These are phyloP conservation scores for Macaranga tanarius DNA, from an alignment of 441 rosid genomes.

Conservation along the genomic window DNA sequence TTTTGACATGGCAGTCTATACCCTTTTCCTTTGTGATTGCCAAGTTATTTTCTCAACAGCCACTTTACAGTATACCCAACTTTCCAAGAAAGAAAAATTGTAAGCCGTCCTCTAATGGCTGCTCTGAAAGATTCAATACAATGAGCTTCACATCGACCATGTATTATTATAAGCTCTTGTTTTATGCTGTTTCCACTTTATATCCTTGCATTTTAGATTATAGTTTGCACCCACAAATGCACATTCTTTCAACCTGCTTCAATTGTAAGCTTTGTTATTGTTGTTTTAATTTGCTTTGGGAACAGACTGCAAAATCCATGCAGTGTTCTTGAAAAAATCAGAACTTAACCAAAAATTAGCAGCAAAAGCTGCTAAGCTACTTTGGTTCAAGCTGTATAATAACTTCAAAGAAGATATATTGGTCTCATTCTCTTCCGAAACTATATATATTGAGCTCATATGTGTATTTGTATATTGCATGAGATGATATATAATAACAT, in stretches of 20 bases:
- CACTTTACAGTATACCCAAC: conserved; percentile 7
- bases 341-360: not conserved
- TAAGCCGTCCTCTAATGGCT: conserved; percentile 6
- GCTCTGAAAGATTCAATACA: not conserved
- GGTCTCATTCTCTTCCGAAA: too few species aligned
- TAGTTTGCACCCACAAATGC: not conserved
- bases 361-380: not conserved
- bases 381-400: not conserved
- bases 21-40: not conserved
- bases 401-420: too few species aligned
- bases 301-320: not conserved
- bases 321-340: not conserved
- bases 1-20: not conserved
- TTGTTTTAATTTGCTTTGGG: not conserved
- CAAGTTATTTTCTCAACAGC: not conserved
- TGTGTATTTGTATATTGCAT: not conserved
- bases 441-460: not conserved
- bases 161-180: not conserved
- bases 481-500: not conserved
- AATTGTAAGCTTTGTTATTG: not conserved
- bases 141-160: not conserved
- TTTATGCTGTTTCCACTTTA: not conserved
- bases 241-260: not conserved
- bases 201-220: not conserved
- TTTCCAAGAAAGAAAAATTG: conserved; percentile 7